Evolutionary conservation across 2,329 filamentous ascomycete genomes (phyloP).

Genomic region (Aspergillus luchuensis): DNA sequence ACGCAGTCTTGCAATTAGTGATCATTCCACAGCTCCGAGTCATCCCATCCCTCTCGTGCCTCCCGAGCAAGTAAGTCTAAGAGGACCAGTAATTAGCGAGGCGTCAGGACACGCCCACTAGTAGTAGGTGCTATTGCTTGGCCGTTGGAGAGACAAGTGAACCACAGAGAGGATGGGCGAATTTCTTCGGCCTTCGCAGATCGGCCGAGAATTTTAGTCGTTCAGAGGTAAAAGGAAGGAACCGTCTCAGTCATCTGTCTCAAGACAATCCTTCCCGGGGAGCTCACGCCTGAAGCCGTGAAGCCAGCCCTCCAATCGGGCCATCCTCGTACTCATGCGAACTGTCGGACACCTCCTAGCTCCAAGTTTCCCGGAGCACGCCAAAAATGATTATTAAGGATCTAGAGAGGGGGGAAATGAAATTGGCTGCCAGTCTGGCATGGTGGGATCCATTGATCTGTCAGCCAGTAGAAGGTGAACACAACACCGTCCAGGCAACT

Average conservation of each 20-base stretch:
- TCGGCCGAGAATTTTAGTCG: not conserved
- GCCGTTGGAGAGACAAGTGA: not conserved
- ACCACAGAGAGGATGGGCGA: not conserved
- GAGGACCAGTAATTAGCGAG: not conserved
- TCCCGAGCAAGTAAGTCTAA: not conserved
- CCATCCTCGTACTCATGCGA: not conserved
- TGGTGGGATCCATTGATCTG: not conserved
- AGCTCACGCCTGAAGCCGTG: not conserved
- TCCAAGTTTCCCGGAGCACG: not conserved
- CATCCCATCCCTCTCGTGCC: slow-evolving; percentile 3
- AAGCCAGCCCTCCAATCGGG: not conserved
- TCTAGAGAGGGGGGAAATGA: not conserved
- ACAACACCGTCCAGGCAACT: not conserved
- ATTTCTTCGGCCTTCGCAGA: not conserved
- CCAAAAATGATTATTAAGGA: not conserved
- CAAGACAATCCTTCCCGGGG: not conserved
- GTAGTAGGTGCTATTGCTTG: not conserved
- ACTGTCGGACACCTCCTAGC: not conserved
- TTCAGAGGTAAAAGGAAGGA: not conserved
- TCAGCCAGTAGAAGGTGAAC: slow-evolving; percentile 2
- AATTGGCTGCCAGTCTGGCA: not conserved
- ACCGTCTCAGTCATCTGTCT: not conserved
- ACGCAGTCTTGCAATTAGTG: not conserved
- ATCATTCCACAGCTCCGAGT: slow-evolving; percentile 1
- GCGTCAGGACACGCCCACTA: not conserved